phyloP scores from a whole-genome alignment of 2,329 filamentous ascomycete species.

The Colletotrichum kahawae region DNA sequence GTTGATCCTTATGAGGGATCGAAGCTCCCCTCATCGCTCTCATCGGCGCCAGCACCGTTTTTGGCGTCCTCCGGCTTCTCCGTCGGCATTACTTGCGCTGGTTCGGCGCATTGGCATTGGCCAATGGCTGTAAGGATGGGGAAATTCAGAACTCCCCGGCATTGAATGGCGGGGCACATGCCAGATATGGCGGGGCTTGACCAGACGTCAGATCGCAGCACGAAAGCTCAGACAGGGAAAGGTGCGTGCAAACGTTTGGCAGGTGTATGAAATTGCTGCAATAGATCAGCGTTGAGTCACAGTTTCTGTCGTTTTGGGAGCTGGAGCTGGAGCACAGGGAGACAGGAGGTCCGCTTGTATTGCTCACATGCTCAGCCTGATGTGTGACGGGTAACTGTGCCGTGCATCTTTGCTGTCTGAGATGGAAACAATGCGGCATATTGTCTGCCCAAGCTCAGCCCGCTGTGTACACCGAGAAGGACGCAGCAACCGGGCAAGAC shows the following conservation, averaged over 20 bases:
- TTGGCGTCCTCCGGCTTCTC: not conserved
- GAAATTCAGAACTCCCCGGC: not conserved
- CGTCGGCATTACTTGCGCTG: conserved; percentile 2
- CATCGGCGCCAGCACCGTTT: conserved; percentile 5
- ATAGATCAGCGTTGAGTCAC: conserved; percentile 3
- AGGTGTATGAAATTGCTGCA: not conserved
- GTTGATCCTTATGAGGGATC: conserved; percentile 14
- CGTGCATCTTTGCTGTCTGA: not conserved
- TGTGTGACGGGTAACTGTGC: not conserved
- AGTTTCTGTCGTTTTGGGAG: not conserved
- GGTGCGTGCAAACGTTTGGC: not conserved
- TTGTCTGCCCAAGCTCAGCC: not conserved
- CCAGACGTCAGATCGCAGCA: conserved; percentile 18
- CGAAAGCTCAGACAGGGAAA: conserved; percentile 15
- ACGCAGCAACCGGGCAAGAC: not conserved
- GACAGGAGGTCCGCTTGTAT: not conserved
- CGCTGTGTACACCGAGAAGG: not conserved
- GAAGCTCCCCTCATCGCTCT: not conserved
- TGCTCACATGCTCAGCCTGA: not conserved
- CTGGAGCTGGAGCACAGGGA: not conserved
- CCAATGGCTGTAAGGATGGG: conserved; percentile 4
- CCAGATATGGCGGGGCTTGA: conserved; percentile 8
- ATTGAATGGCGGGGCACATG: conserved; percentile 14
- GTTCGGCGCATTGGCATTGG: conserved; percentile 6
- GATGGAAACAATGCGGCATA: not conserved